Base-by-base conservation (phyloP, 345 rosid genomes). In the Laguncularia racemosa region DNA sequence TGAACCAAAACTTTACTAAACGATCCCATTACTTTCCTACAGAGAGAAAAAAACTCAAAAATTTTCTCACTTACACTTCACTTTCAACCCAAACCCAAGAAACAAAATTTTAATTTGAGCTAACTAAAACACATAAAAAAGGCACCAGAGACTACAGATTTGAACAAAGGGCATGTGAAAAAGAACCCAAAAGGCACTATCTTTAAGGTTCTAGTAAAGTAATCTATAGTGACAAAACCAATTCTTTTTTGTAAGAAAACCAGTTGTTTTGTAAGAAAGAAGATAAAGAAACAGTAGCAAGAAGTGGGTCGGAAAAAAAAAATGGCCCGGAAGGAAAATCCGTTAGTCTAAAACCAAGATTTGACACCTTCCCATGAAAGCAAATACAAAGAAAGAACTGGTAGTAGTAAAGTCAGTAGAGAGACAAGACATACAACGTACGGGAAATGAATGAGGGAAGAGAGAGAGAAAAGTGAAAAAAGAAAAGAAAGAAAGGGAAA, bases 281-380 rank as follows among this genome's bases (percentile, higher is more conserved):
- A 15, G 45, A 13, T 1, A 8, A 28, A 21, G 55, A 21, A 44
- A 52, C 33, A 44, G 21, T 1, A 48, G 15, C 17, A 13, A 12
- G 14, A 48, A 53, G 38, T 23, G 66, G 40, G 50, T 12, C 28
- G 14, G 4, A 48, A 57, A 15, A 48, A 65, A 68, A 64, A 71
- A 52, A 49, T 17, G n/a, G 7, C 17, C 12, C 50, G 44, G 58
- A 56, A 56, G 73, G 40, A 33, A 33, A 9, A 7, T 10, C 11
- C 9, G 40, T 33, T 33, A 53, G 71, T 51, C 58, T 67, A 73
- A 79, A 77, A 62, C 72, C 66, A 66, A 70, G 86, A 74, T 73
- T 68, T 57, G 71, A 73, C 73, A 84, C 79, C 76, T 15, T 73
- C 76, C 86, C 84, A 66, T 16, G 77, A 73, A 68, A 70, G 76